phyloP scores from a whole-genome alignment of 1,284 basidiomycete genomes.

The Mycosarcoma mackinlayi region DNA sequence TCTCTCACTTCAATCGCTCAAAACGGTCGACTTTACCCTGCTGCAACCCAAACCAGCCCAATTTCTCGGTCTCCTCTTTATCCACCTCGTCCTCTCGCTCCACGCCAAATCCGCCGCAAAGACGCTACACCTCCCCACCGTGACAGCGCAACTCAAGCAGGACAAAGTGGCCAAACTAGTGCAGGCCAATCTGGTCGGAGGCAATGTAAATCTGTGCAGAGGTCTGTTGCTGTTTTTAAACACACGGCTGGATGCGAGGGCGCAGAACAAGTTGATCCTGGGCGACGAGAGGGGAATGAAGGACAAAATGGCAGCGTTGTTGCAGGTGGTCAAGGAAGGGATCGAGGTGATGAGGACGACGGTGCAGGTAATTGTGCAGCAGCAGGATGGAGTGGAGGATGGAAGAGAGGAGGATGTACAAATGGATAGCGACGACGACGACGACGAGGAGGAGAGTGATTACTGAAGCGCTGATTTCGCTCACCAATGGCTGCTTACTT shows the following conservation, averaged over 20 bases:
- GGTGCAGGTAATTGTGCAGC: constrained; percentile 37
- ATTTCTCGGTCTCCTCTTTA: constrained; percentile 57
- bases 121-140: constrained; percentile 33
- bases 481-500: too few species aligned
- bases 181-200: constrained; percentile 37
- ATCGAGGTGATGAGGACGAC: constrained; percentile 7
- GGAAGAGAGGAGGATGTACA: neutral
- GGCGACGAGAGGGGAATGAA: constrained; percentile 23
- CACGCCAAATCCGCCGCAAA: constrained; percentile 43
- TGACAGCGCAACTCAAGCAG: constrained; percentile 7
- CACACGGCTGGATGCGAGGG: constrained; percentile 18
- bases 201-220: constrained; percentile 46
- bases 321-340: constrained; percentile 22
- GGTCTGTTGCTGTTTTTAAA: constrained; percentile 60
- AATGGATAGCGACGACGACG: constrained; percentile 3
- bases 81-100: constrained; percentile 52
- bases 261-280: constrained; percentile 29
- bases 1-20: constrained; percentile 77
- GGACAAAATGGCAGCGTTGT: constrained; percentile 11
- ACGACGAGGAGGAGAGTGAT: constrained; percentile 11
- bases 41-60: constrained; percentile 28
- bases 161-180: constrained; percentile 23
- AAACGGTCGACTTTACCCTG: constrained; percentile 59
- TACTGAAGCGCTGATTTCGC: too few species aligned
- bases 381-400: constrained; percentile 12